phyloP scores from a whole-genome alignment of 495 filamentous ascomycete genomes.

The Friedmanniomyces simplex region DNA sequence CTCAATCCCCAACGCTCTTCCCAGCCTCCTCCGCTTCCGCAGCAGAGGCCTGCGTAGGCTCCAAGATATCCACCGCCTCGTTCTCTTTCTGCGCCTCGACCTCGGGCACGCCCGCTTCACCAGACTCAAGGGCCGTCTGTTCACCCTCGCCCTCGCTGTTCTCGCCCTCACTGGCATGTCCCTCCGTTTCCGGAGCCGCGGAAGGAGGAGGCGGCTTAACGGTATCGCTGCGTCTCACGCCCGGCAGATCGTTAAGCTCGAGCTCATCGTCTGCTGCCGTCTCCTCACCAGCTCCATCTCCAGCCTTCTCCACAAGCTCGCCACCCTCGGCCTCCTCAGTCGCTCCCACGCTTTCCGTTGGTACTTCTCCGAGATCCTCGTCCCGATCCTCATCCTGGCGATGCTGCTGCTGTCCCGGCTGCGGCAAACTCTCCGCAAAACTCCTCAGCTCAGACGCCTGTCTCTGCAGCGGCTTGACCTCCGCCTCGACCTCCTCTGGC shows the following conservation, averaged over 20 bases:
- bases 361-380: not conserved
- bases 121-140: not conserved
- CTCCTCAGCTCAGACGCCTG: not conserved
- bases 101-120: not conserved
- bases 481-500: not conserved
- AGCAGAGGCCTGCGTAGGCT: not conserved
- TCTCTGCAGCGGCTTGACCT: not conserved
- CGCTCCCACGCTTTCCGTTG: not conserved
- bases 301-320: not conserved
- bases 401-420: not conserved
- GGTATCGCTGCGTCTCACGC: not conserved
- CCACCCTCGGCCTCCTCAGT: not conserved
- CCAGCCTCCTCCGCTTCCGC: constrained; percentile 5
- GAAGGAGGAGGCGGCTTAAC: not conserved
- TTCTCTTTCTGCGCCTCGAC: not conserved
- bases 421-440: constrained; percentile 3
- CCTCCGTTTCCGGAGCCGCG: not conserved
- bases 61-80: not conserved
- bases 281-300: not conserved
- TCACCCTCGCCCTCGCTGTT: not conserved
- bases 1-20: constrained; percentile 11
- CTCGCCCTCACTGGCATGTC: not conserved
- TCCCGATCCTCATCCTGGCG: not conserved
- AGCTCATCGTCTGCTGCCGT: not conserved
- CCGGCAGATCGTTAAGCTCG: not conserved